Evolutionary conservation across 2,329 filamentous ascomycete genomes (phyloP), one percentile per base, ranked within the genome.

Genomic region (Pseudogymnoascus sp.): DNA sequence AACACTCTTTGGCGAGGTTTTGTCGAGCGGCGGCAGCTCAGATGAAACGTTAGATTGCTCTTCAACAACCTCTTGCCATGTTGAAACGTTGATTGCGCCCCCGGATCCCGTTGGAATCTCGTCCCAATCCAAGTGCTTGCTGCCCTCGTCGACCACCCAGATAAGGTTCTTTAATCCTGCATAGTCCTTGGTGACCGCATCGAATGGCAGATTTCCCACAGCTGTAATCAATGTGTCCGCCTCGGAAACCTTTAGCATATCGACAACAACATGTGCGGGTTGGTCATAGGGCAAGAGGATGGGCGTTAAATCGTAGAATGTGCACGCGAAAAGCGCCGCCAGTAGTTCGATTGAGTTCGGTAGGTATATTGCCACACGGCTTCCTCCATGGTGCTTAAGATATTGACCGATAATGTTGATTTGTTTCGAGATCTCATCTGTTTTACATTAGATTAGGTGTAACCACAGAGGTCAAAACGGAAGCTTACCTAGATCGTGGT

Each of bases 291-390:
- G 93, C 39, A 99, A 79, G 61, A 97, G 79, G 58, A 96, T 84
- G n/a, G 89, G 86, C 9, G 88, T 91, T 69, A 96, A 82, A 33
- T 70, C 67, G 75, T 96, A 93, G 77, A 97, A 97, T 66, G 90
- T 86, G 73, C 90, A 92, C 62, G 92, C 91, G 70, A 99, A 96
- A 19, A 97, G 78, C 6, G 89, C 82, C 35, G 85, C 83, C 59
- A 99, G 79, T 65, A 96, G 85, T 76, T 99, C 94, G 70, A 96
- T 81, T 55, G 92, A 96, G 79, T 99, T 97, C 45, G 92, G 91
- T 62, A 97, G 82, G 74, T 95, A 96, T 66, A 97, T 83, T 65
- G 92, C 94, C 33, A 97, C 90, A 59, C 86, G 88, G 72, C 86
- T 88, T 38, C 85, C 85, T 62, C 86, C 84, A 66, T 89, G 84